Evolutionary conservation across 1,139 yeast species (phyloP).

Genomic region (Geotrichum candidum): DNA sequence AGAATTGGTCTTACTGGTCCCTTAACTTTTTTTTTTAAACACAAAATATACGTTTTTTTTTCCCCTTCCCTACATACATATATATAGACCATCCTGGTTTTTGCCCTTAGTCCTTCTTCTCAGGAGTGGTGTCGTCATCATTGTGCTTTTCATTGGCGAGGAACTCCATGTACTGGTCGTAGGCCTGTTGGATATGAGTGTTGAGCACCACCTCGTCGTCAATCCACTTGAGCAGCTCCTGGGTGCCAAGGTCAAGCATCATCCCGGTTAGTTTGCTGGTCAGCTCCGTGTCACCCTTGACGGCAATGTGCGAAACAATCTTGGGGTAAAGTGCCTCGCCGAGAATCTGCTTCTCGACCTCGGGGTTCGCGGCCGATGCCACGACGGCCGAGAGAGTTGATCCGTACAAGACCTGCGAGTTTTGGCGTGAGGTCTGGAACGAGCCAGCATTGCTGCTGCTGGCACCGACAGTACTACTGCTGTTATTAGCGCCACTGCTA

Average conservation of each 20-base stretch:
- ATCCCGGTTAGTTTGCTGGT: constrained; percentile 95
- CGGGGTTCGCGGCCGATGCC: constrained; percentile 38
- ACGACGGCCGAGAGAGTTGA: constrained; percentile 32
- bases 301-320: constrained; percentile 72
- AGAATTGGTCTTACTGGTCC: background rate
- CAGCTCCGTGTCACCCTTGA: constrained; percentile 72
- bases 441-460: constrained; percentile 64
- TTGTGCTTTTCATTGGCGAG: constrained; percentile 8
- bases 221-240: constrained; percentile 76
- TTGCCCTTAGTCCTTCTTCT: background rate
- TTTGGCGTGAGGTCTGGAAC: constrained; percentile 30
- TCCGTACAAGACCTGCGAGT: constrained; percentile 27
- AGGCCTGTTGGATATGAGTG: constrained; percentile 84
- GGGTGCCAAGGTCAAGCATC: constrained; percentile 86
- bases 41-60: background rate
- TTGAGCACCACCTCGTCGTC: constrained; percentile 72
- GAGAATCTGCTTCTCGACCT: constrained; percentile 83
- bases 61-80: background rate
- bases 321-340: constrained; percentile 92
- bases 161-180: constrained; percentile 75
- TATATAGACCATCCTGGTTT: too few species aligned
- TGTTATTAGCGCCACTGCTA: constrained; percentile 31
- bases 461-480: constrained; percentile 51
- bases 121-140: background rate
- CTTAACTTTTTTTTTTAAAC: background rate